Conservation (phyloP, 345 rosid genomes). For the Eutrema yunnanense region DNA sequence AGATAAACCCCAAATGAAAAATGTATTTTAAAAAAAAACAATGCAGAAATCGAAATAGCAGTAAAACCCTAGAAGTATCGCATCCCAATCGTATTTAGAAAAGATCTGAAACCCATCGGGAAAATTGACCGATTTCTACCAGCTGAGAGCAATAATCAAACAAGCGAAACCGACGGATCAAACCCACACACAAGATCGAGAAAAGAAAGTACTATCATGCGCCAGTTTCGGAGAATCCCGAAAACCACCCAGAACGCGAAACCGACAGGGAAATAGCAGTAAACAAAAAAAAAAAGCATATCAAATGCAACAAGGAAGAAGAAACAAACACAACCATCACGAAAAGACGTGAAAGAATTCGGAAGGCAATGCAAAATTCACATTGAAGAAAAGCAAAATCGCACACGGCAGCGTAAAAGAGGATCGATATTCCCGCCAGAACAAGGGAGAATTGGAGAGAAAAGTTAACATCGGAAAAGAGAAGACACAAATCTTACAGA, state of each 20-base stretch:
- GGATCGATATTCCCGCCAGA: slow-evolving; percentile 40
- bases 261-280: neutral
- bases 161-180: slow-evolving; percentile 8
- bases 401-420: slow-evolving; percentile 1
- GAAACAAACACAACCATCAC: neutral
- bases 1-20: neutral
- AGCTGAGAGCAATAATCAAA: slow-evolving; percentile 15
- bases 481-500: slow-evolving; percentile 25
- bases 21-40: neutral
- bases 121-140: neutral
- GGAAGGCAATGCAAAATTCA: neutral
- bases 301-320: slow-evolving; percentile 1
- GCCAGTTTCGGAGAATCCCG: slow-evolving; percentile 2
- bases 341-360: neutral
- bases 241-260: slow-evolving; percentile 5
- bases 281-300: neutral
- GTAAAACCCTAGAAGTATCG: slow-evolving; percentile 21
- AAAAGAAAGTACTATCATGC: slow-evolving; percentile 17
- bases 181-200: slow-evolving; percentile 11
- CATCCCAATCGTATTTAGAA: slow-evolving; percentile 2
- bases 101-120: neutral
- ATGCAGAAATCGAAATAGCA: slow-evolving; percentile 16
- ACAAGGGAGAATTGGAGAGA: neutral
- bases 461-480: neutral
- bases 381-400: slow-evolving; percentile 12